Evolutionary conservation across 208 protist species (phyloP).

Genomic region (Trichomonas tenax): DNA sequence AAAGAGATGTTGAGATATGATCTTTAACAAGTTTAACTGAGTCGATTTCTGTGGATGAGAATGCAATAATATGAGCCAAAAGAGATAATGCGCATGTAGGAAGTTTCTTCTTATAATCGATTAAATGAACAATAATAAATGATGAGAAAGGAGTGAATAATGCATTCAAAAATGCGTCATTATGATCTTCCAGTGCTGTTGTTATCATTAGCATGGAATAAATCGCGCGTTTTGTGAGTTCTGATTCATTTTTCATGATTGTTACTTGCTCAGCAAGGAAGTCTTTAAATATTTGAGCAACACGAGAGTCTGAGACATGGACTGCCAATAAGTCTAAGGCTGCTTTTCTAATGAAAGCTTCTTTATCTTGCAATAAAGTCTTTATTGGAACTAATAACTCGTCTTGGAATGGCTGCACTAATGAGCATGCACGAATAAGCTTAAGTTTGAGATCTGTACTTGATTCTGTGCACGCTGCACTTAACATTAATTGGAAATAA

Average conservation of each 20-base stretch:
- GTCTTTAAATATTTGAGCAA: background rate
- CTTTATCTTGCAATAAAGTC: background rate
- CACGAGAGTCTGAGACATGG: background rate
- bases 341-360: background rate
- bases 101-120: background rate
- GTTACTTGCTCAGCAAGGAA: background rate
- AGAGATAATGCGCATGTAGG: background rate
- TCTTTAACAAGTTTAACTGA: background rate
- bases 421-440: background rate
- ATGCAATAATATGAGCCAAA: background rate
- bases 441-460: background rate
- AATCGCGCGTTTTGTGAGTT: background rate
- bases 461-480: background rate
- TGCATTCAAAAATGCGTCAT: background rate
- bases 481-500: background rate
- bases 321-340: background rate
- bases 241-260: background rate
- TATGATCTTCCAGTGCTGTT: background rate
- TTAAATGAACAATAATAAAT: background rate
- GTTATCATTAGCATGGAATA: background rate
- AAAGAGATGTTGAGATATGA: background rate
- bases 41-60: background rate
- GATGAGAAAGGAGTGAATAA: background rate
- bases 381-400: background rate
- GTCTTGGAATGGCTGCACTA: background rate